These are phyloP conservation scores for Saccharomyces jurei DNA, from an alignment of 805 yeast genomes.

Conservation along the genomic window DNA sequence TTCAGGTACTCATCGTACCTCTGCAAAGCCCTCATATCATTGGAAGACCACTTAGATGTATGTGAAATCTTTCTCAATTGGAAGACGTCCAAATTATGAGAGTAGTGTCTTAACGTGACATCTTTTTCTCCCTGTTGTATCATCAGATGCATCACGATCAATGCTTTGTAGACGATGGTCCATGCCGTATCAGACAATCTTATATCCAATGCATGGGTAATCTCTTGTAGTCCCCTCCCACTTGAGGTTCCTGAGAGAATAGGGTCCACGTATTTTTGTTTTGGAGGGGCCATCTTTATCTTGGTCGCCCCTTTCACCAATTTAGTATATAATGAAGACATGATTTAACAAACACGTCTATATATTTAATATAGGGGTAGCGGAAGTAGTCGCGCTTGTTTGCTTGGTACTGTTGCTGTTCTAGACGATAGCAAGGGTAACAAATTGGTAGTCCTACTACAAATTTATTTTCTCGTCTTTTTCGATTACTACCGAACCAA, in stretches of 20 bases:
- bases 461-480: not conserved
- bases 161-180: constrained; percentile 82
- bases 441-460: not conserved
- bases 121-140: constrained; percentile 81
- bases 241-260: constrained; percentile 44
- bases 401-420: not conserved
- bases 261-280: constrained; percentile 88
- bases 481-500: not conserved
- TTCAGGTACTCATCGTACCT: constrained; percentile 66
- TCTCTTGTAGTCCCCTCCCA: constrained; percentile 45
- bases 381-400: not conserved
- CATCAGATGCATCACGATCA: constrained; percentile 80
- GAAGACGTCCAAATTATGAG: constrained; percentile 43
- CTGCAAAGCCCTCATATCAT: constrained; percentile 47
- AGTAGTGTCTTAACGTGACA: constrained; percentile 54
- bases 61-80: constrained; percentile 33
- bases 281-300: constrained; percentile 84
- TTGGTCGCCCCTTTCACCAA: constrained; percentile 71
- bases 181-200: constrained; percentile 73
- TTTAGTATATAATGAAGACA: constrained; percentile 44
- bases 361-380: not conserved
- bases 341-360: not conserved
- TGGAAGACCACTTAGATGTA: constrained; percentile 27
- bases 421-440: not conserved
- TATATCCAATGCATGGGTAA: constrained; percentile 52